Evolutionary conservation across 495 filamentous ascomycete genomes (phyloP).

Genomic region (Penicillium canescens): DNA sequence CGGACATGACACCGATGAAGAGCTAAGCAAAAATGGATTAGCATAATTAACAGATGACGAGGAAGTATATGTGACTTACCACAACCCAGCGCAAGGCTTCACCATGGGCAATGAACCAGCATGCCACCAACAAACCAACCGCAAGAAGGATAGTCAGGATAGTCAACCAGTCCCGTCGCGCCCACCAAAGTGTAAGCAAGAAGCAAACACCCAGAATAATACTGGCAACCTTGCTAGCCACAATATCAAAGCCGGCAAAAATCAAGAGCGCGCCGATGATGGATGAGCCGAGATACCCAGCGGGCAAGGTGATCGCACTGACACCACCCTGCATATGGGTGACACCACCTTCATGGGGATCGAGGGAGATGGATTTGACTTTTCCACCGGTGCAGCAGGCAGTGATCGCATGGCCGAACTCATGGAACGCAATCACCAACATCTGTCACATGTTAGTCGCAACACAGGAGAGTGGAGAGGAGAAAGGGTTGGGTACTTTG

Average conservation of each 20-base stretch:
- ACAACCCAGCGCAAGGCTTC: conserved; percentile 74
- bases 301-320: conserved; percentile 69
- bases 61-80: conserved; percentile 28
- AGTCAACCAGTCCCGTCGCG: conserved; percentile 73
- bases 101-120: conserved; percentile 78
- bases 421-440: conserved; percentile 84
- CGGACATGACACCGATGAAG: conserved; percentile 80
- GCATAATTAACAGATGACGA: not conserved
- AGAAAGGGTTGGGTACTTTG: conserved; percentile 52
- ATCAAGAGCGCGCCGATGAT: conserved; percentile 77
- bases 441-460: conserved; percentile 49
- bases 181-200: conserved; percentile 78
- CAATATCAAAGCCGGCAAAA: conserved; percentile 78
- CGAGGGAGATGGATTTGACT: conserved; percentile 71
- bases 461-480: not conserved
- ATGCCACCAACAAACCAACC: conserved; percentile 69
- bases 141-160: conserved; percentile 67
- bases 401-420: conserved; percentile 76
- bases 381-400: conserved; percentile 70
- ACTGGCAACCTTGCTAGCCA: conserved; percentile 75
- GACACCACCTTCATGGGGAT: conserved; percentile 71
- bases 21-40: conserved; percentile 34
- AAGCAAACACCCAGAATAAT: conserved; percentile 73
- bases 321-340: conserved; percentile 80
- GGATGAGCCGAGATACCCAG: conserved; percentile 74